Evolutionary conservation across 1,284 basidiomycete genomes (phyloP).

Genomic region (Albatrellus sp.): DNA sequence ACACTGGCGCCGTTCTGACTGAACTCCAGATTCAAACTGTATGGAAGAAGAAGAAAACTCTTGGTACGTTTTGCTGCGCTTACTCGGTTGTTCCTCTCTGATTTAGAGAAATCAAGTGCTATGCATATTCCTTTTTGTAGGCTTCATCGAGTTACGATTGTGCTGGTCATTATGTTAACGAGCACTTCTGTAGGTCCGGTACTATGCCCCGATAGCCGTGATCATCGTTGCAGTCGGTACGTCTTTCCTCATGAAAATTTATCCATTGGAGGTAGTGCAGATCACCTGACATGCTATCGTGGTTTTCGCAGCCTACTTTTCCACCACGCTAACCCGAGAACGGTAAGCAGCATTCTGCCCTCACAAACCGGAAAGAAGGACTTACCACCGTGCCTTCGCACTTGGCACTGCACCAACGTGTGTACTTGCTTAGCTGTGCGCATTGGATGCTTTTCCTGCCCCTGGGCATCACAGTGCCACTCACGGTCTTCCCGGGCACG

Average conservation of each 20-base stretch:
- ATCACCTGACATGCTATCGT: background rate
- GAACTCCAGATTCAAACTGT: slow-evolving; percentile 8
- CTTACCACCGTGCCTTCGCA: too few relatives aligned
- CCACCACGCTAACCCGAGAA: slow-evolving; percentile 10
- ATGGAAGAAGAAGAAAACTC: slow-evolving; percentile 12
- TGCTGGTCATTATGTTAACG: background rate
- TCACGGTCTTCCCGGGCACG: slow-evolving; percentile 10
- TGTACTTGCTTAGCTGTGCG: slow-evolving; percentile 3
- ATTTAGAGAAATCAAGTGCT: slow-evolving; percentile 6
- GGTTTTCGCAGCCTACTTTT: slow-evolving; percentile 8
- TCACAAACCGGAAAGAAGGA: too few relatives aligned
- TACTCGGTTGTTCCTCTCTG: background rate
- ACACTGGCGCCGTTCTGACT: background rate
- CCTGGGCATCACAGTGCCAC: slow-evolving; percentile 10
- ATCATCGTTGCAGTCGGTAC: slow-evolving; percentile 10
- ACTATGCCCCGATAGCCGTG: slow-evolving; percentile 10
- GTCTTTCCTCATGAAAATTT: background rate
- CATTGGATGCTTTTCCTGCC: slow-evolving; percentile 11
- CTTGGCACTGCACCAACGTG: background rate
- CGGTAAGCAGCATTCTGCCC: slow-evolving; percentile 5
- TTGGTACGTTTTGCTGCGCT: slow-evolving; percentile 3
- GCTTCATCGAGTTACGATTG: background rate
- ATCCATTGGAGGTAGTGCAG: background rate
- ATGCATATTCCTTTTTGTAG: slow-evolving; percentile 11
- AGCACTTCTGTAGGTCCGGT: slow-evolving; percentile 7